Evolutionary conservation across 1,284 basidiomycete species (phyloP), one percentile per base, ranked within the genome.

Genomic region (Tausonia pullulans): DNA sequence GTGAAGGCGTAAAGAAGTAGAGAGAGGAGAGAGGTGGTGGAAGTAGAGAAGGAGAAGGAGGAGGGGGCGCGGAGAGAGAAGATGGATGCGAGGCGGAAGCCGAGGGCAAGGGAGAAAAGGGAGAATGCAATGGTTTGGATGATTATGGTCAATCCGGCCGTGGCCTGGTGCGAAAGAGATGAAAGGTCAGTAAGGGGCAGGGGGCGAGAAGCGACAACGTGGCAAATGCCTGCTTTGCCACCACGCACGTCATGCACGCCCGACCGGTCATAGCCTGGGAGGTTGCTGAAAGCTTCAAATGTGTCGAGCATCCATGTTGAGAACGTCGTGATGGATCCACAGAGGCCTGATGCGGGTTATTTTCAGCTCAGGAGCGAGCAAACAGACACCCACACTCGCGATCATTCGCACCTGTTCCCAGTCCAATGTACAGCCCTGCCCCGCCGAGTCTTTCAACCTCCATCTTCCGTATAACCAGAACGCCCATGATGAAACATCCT

Each of bases 321-420:
- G 77, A 98, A 98, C 0, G 94, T 98, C 4, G 96, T 99, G 69
- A 97, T 78, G 4, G 90, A 95, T 1, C 95, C 96, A 72, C 95
- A 98, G 73, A 96, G 90, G 4, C 94, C 94, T 88, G 67, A 44
- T 4, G 65, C 49, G 45, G 9, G 40, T 41, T 39, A 50, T 51
- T 61, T 46, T 13, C 14, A 54, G 1, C n/a, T 13, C 50, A 60
- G 39, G 50, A 48, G 63, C 41, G 39, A 49, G 16, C 44, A 27
- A 52, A 39, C 43, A 67, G 10, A 55, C 40, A 58, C n/a, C 44
- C 39, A 49, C 10, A 27, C 10, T 9, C 39, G 14, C 4, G 49
- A 8, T 43, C 14, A 48, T 51, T 68, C 76, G 66, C 67, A 87
- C 89, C 89, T 54, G 94, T 97, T 0, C 91, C 90, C 16, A 95